Evolutionary conservation across 345 rosid species (phyloP).

Genomic region (Pelargonium nanum): DNA sequence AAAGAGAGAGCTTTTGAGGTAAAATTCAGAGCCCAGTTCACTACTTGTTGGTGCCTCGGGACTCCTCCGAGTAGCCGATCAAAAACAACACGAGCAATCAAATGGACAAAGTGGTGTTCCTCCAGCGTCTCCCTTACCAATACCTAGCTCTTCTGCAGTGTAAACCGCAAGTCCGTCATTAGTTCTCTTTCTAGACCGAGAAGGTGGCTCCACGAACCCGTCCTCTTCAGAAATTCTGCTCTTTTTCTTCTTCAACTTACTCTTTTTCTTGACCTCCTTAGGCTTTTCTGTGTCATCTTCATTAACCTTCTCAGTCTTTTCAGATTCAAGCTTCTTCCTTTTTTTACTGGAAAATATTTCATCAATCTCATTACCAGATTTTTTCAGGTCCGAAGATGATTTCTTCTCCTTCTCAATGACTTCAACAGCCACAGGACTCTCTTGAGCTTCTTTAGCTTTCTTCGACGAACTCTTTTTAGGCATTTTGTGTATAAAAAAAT

Average conservation of each 20-base stretch:
- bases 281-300: neutral
- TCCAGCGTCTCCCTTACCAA: constrained; percentile 45
- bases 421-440: neutral
- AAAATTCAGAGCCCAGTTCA: too few relatives aligned
- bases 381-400: constrained; percentile 5
- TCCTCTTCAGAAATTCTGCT: constrained; percentile 16
- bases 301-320: constrained; percentile 1
- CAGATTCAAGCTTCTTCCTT: constrained; percentile 11
- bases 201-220: constrained; percentile 7
- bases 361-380: constrained; percentile 14
- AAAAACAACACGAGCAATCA: constrained; percentile 79
- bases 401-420: constrained; percentile 3
- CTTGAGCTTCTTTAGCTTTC: neutral
- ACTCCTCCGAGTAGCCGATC: too few relatives aligned
- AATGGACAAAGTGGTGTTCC: constrained; percentile 68
- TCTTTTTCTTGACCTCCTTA: neutral
- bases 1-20: too few relatives aligned
- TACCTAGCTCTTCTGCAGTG: constrained; percentile 64
- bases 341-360: constrained; percentile 13
- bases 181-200: constrained; percentile 34
- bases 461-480: constrained; percentile 5
- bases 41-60: too few relatives aligned
- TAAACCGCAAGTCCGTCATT: constrained; percentile 45
- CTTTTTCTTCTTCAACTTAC: constrained; percentile 24
- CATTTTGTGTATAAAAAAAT: constrained; percentile 1